Percentiles rank a stretch among this genome's conserved stretches.
Evolutionary conservation across 768 basidiomycete species (phyloP).

Genomic region (Calocera cornea): DNA sequence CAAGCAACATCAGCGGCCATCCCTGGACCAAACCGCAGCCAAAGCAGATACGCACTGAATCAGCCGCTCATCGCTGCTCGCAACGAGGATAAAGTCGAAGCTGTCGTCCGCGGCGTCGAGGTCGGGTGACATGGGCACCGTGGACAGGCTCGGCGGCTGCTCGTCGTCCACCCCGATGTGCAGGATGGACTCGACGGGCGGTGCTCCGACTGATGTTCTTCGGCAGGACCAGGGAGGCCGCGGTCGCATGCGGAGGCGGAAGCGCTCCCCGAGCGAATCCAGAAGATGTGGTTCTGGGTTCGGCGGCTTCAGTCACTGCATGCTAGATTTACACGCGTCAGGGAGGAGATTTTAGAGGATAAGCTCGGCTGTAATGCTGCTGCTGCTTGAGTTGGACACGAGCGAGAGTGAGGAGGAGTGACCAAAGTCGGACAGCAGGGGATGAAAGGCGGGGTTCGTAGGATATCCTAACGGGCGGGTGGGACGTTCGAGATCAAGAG

Average conservation of each 20-base stretch:
- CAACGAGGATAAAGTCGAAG: conserved; percentile 45
- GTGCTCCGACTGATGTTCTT: conserved; percentile 75
- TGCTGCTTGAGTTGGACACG: no score
- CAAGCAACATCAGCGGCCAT: background rate
- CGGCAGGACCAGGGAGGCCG: conserved; percentile 69
- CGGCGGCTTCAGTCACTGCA: no score
- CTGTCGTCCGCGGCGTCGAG: conserved; percentile 26
- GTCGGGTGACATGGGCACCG: conserved; percentile 31
- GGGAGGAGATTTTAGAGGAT: no score
- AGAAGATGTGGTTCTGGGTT: conserved; percentile 89
- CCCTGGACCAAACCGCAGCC: background rate
- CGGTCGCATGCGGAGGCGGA: conserved; percentile 54
- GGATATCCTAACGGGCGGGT: no score
- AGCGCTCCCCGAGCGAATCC: conserved; percentile 38
- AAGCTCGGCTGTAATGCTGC: no score
- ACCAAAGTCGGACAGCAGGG: no score
- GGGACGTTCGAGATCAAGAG: no score
- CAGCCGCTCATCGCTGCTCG: conserved; percentile 67
- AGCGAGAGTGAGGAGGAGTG: no score
- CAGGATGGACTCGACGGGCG: conserved; percentile 65
- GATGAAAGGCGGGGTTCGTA: no score
- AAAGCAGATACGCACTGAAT: conserved; percentile 24
- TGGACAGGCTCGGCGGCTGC: conserved; percentile 20
- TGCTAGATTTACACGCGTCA: no score
- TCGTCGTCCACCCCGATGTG: conserved; percentile 44